Evolutionary conservation across 441 rosid species (phyloP).

Genomic region (Omphalea diandra): DNA sequence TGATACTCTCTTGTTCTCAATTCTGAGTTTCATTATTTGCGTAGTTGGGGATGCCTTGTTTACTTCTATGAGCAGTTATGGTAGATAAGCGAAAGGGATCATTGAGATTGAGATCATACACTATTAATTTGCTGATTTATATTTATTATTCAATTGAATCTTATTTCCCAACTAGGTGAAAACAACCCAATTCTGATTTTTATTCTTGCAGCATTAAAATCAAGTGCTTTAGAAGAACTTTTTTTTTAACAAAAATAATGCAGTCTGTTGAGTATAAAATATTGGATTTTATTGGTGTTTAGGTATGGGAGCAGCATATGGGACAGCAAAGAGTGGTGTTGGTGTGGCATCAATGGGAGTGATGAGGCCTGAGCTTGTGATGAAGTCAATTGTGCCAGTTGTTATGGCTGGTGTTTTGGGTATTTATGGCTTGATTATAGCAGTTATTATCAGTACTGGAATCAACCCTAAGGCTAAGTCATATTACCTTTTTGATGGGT

Average conservation of each 20-base stretch:
- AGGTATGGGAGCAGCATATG: constrained; percentile 57
- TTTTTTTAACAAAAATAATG: no score
- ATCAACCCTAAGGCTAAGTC: constrained; percentile 68
- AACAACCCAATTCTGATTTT: no score
- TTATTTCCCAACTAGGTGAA: no score
- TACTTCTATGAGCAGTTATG: background rate
- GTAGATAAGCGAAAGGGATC: background rate
- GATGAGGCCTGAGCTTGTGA: constrained; percentile 82
- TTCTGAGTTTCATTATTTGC: background rate
- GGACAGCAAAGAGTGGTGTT: constrained; percentile 63
- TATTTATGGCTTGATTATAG: constrained; percentile 79
- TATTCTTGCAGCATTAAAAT: background rate
- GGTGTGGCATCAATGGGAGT: constrained; percentile 83
- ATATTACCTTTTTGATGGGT: constrained; percentile 46
- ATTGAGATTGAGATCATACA: no score
- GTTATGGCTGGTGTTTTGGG: constrained; percentile 92
- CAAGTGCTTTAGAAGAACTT: background rate
- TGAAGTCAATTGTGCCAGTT: constrained; percentile 80
- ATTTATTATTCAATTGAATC: no score
- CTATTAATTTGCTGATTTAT: no score
- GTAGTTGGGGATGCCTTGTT: background rate
- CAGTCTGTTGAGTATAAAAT: background rate
- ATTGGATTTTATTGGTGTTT: constrained; percentile 5
- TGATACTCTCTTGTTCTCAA: background rate
- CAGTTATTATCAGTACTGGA: constrained; percentile 74